These are phyloP conservation scores for Saraca asoca DNA, from an alignment of 331 rosid genomes.

Conservation along the genomic window DNA sequence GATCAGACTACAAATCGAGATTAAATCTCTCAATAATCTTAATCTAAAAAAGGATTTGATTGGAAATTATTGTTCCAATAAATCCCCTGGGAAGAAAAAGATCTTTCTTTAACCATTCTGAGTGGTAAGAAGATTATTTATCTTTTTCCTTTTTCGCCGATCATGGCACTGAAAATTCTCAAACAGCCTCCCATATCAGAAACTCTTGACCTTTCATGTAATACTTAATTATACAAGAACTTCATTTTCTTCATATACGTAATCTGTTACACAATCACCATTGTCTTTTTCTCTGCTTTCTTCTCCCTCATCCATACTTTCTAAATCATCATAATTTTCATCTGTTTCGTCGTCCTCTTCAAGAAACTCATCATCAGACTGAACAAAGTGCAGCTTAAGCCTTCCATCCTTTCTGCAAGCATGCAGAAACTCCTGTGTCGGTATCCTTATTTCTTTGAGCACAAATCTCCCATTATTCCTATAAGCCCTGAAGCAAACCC, in stretches of 20 bases:
- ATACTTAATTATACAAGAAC: background rate
- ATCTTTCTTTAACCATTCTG: too few species aligned
- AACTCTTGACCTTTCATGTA: too few species aligned
- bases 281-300: conserved; percentile 22
- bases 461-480: conserved; percentile 78
- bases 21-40: too few species aligned
- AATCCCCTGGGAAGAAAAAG: background rate
- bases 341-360: conserved; percentile 31
- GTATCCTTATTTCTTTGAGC: conserved; percentile 61
- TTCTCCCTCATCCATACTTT: conserved; percentile 20
- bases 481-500: conserved; percentile 66
- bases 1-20: too few species aligned
- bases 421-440: conserved; percentile 63
- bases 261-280: conserved; percentile 22
- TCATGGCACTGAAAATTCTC: background rate
- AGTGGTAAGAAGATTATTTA: too few species aligned
- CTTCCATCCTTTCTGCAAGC: conserved; percentile 86
- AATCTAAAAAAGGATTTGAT: too few species aligned
- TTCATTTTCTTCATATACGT: conserved; percentile 14
- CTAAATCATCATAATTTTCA: conserved; percentile 4
- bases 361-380: conserved; percentile 37
- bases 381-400: conserved; percentile 63
- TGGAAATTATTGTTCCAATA: background rate
- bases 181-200: conserved; percentile 11
- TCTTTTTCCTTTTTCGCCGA: too few species aligned